phyloP scores from a whole-genome alignment of 2,329 filamentous ascomycete genomes.

The Chrysoporthe deuterocubensis region DNA sequence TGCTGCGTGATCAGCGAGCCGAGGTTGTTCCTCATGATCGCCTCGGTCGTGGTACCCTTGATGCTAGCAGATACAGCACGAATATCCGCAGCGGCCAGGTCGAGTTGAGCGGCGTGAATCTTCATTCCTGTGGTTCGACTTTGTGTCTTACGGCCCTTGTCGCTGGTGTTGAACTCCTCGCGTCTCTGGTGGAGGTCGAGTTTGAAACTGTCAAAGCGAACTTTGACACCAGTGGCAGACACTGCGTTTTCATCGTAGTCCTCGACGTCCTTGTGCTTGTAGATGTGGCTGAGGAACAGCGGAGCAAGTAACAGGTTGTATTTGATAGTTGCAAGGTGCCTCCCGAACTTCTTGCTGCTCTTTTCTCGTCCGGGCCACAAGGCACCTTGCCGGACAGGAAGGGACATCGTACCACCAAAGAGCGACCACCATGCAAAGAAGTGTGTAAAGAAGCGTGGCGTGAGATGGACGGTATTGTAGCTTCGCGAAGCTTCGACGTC shows the following conservation, averaged over 20 bases:
- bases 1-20: slow-evolving; percentile 56
- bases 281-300: slow-evolving; percentile 93
- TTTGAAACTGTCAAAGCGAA: slow-evolving; percentile 95
- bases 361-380: slow-evolving; percentile 94
- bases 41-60: slow-evolving; percentile 76
- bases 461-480: slow-evolving; percentile 95
- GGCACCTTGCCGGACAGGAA: slow-evolving; percentile 89
- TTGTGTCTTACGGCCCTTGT: slow-evolving; percentile 75
- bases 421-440: slow-evolving; percentile 98
- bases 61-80: slow-evolving; percentile 92
- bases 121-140: slow-evolving; percentile 90
- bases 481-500: slow-evolving; percentile 79
- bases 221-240: slow-evolving; percentile 94
- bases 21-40: slow-evolving; percentile 66
- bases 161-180: slow-evolving; percentile 85
- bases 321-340: slow-evolving; percentile 97
- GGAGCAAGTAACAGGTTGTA: slow-evolving; percentile 93
- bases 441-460: slow-evolving; percentile 95
- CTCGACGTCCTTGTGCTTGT: slow-evolving; percentile 96
- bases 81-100: slow-evolving; percentile 89
- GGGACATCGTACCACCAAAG: slow-evolving; percentile 91
- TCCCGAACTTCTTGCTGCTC: slow-evolving; percentile 97
- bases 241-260: slow-evolving; percentile 78
- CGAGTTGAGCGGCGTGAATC: slow-evolving; percentile 91
- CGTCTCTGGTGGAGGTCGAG: slow-evolving; percentile 92